phyloP scores from a whole-genome alignment of 2,329 filamentous ascomycete genomes.

The Colletotrichum euphorbiae region DNA sequence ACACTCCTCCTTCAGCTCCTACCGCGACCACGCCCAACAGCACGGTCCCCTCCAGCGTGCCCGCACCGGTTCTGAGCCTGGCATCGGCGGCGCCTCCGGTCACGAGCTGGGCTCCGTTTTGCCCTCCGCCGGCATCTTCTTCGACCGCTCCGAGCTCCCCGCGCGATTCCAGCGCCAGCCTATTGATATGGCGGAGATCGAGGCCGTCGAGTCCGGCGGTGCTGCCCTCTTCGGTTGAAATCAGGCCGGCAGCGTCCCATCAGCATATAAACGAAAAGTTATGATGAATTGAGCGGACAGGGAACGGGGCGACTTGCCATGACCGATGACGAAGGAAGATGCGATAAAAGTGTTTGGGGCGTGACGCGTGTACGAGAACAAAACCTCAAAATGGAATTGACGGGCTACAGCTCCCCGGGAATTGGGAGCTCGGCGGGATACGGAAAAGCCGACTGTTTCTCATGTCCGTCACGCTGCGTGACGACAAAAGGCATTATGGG shows the following conservation, averaged over 20 bases:
- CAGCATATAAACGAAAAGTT: neutral
- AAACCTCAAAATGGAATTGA: neutral
- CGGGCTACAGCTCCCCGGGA: neutral
- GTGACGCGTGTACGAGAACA: constrained; percentile 8
- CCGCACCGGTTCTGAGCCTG: constrained; percentile 47
- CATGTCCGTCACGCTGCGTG: neutral
- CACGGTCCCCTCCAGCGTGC: constrained; percentile 78
- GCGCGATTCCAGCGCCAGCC: constrained; percentile 81
- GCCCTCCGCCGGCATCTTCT: constrained; percentile 79
- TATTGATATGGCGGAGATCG: constrained; percentile 87
- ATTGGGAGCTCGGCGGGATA: constrained; percentile 21
- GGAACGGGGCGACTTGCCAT: constrained; percentile 12
- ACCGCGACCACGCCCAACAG: constrained; percentile 82
- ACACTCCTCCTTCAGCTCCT: constrained; percentile 76
- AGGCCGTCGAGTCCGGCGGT: constrained; percentile 93
- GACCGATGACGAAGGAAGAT: neutral
- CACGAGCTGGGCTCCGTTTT: constrained; percentile 78
- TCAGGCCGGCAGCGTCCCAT: neutral
- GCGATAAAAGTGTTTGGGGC: neutral
- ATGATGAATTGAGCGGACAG: neutral
- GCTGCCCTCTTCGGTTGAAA: constrained; percentile 68
- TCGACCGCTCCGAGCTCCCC: constrained; percentile 91
- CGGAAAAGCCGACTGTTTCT: neutral
- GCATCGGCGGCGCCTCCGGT: constrained; percentile 73
- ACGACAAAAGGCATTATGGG: neutral